Evolutionary conservation across 1,284 basidiomycete species (phyloP).

Genomic region (Cutaneotrichosporon sp.): DNA sequence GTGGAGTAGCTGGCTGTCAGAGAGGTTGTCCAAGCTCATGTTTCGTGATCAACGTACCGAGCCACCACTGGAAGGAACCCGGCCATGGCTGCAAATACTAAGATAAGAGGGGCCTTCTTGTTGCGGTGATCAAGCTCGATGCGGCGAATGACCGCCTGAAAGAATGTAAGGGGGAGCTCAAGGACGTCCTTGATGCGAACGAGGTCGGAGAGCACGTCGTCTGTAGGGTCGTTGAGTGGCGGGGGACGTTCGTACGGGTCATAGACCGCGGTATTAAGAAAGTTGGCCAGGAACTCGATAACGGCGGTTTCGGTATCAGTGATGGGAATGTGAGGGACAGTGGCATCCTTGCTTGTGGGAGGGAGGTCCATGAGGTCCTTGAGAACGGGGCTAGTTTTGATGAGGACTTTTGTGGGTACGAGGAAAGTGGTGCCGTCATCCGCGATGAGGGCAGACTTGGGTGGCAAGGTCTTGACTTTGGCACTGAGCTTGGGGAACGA

Average conservation of each 20-base stretch:
- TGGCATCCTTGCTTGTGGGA: background rate
- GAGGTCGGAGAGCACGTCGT: background rate
- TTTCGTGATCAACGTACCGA: background rate
- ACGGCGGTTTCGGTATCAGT: background rate
- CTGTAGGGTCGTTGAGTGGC: background rate
- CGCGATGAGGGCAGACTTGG: background rate
- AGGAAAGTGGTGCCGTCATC: background rate
- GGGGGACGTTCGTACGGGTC: background rate
- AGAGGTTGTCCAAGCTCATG: too few relatives aligned
- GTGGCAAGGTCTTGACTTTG: background rate
- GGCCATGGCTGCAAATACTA: background rate
- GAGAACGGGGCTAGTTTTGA: background rate
- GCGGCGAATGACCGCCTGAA: slow-evolving; percentile 2
- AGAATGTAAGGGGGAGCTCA: background rate
- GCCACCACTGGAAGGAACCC: background rate
- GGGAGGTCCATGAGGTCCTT: too few relatives aligned
- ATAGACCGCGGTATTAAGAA: background rate
- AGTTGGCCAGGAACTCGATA: background rate
- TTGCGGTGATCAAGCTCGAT: background rate
- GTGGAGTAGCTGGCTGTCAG: background rate
- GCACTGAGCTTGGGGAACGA: background rate
- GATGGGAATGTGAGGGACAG: background rate
- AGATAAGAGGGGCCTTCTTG: background rate
- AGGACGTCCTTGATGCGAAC: background rate
- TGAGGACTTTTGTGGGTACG: background rate